Evolutionary conservation across 108 stramenopile genomes (phyloP).

Genomic region (Heterococcus sp.): DNA sequence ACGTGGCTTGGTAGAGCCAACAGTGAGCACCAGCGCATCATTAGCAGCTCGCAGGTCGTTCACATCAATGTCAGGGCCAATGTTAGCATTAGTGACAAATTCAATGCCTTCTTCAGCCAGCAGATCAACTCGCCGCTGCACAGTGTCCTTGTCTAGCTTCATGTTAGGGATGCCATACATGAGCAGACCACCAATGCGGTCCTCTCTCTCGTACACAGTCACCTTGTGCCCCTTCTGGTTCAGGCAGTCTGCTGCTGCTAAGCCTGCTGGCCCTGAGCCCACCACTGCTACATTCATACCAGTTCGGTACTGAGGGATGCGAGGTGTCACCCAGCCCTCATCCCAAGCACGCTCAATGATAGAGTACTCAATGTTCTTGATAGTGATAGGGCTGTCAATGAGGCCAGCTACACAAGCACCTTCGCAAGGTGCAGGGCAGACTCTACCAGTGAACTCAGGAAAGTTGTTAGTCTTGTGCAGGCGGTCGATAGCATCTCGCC

Average conservation of each 20-base stretch:
- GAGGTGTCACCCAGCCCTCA: constrained; percentile 83
- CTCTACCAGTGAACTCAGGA: constrained; percentile 96
- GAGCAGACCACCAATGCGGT: constrained; percentile 88
- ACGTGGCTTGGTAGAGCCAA: constrained; percentile 89
- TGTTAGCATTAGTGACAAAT: constrained; percentile 85
- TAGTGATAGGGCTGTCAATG: constrained; percentile 86
- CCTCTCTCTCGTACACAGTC: constrained; percentile 82
- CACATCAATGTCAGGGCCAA: constrained; percentile 81
- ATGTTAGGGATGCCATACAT: constrained; percentile 98
- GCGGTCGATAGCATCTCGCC: constrained; percentile 88
- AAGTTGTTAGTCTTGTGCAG: constrained; percentile 99
- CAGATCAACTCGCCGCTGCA: constrained; percentile 84
- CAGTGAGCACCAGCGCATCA: constrained; percentile 79
- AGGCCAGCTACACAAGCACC: constrained; percentile 93
- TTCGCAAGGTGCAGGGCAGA: constrained; percentile 95
- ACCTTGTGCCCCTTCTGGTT: constrained; percentile 97
- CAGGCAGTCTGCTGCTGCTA: constrained; percentile 86
- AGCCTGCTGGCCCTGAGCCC: constrained; percentile 84
- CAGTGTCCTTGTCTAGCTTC: constrained; percentile 94
- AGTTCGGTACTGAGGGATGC: constrained; percentile 78
- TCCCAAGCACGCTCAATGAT: constrained; percentile 91
- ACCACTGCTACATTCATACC: constrained; percentile 89
- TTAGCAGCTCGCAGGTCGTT: constrained; percentile 77
- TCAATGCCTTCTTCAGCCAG: constrained; percentile 92
- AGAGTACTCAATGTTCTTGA: constrained; percentile 95